Conservation (phyloP, 2,329 filamentous ascomycete species). For the Arachnomyces sp. region DNA sequence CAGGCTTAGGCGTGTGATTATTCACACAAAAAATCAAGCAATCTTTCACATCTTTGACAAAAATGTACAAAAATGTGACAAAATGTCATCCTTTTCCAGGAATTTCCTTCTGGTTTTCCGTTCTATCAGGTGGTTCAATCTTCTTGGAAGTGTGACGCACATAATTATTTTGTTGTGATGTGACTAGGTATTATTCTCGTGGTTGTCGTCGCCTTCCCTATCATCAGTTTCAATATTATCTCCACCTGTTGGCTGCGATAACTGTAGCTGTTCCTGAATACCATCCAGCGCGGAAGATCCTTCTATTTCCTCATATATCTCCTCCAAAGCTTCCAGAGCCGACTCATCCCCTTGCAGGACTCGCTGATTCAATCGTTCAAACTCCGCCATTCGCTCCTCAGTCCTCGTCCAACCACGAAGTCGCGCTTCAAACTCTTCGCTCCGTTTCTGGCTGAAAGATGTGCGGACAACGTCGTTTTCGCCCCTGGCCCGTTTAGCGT, state of each 20-base stretch:
- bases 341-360: conserved; percentile 30
- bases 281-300: conserved; percentile 1
- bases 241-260: conserved; percentile 4
- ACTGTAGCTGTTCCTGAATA: conserved; percentile 9
- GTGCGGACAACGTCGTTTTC: conserved; percentile 60
- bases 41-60: too few relatives aligned
- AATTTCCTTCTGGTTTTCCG: too few relatives aligned
- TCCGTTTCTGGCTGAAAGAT: conserved; percentile 42
- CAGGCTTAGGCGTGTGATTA: too few relatives aligned
- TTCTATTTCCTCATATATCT: conserved; percentile 27
- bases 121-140: too few relatives aligned
- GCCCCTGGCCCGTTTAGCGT: conserved; percentile 56
- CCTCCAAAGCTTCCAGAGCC: conserved; percentile 29
- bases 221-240: conserved; percentile 3
- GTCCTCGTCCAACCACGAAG: conserved; percentile 31
- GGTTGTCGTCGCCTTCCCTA: too few relatives aligned
- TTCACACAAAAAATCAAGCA: too few relatives aligned
- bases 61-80: too few relatives aligned
- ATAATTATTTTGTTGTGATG: too few relatives aligned
- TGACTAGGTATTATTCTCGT: too few relatives aligned
- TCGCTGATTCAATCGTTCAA: conserved; percentile 29
- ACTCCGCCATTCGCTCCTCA: conserved; percentile 28
- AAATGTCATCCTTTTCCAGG: too few relatives aligned
- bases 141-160: too few relatives aligned
- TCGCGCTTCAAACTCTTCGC: conserved; percentile 24